These are phyloP conservation scores for Oryza rufipogon DNA, from an alignment of 176 grass and related monocot species.

Conservation along the genomic window DNA sequence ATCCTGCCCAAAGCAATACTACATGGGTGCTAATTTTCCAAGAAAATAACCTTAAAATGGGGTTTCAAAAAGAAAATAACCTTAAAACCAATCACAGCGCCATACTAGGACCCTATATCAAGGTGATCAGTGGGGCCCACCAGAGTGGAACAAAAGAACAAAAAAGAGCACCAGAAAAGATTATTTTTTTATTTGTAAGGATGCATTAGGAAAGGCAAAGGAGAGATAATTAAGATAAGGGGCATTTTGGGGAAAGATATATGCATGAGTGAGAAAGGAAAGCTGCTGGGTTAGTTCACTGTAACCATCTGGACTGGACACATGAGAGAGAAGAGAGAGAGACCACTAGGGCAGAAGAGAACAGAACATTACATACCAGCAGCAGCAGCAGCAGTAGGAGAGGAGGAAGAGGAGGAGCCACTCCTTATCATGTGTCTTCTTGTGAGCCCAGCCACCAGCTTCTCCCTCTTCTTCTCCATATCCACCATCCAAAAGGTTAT, in stretches of 20 bases:
- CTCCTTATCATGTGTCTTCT: slow-evolving; percentile 38
- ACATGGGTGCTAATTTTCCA: slow-evolving; percentile 29
- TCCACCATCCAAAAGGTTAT: slow-evolving; percentile 39
- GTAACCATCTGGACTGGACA: slow-evolving; percentile 23
- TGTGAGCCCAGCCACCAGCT: slow-evolving; percentile 44
- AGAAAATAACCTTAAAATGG: slow-evolving; percentile 30
- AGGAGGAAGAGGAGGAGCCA: slow-evolving; percentile 29
- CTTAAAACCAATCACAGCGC: slow-evolving; percentile 49
- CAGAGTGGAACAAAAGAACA: neutral
- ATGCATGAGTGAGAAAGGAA: slow-evolving; percentile 14
- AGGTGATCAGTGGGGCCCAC: slow-evolving; percentile 32
- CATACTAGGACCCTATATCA: neutral
- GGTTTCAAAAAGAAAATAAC: neutral
- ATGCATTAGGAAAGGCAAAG: slow-evolving; percentile 14
- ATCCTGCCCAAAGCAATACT: slow-evolving; percentile 7
- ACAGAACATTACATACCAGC: slow-evolving; percentile 20
- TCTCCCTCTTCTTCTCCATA: slow-evolving; percentile 46
- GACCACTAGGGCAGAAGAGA: neutral
- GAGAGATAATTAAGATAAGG: slow-evolving; percentile 37
- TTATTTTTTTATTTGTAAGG: slow-evolving; percentile 6
- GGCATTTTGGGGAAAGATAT: slow-evolving; percentile 54
- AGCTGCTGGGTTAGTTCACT: slow-evolving; percentile 33
- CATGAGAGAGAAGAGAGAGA: neutral
- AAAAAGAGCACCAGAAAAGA: neutral
- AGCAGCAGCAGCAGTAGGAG: too few relatives aligned